Evolutionary conservation across 1,284 basidiomycete species (phyloP).

Genomic region (Cryptococcus neoformans): DNA sequence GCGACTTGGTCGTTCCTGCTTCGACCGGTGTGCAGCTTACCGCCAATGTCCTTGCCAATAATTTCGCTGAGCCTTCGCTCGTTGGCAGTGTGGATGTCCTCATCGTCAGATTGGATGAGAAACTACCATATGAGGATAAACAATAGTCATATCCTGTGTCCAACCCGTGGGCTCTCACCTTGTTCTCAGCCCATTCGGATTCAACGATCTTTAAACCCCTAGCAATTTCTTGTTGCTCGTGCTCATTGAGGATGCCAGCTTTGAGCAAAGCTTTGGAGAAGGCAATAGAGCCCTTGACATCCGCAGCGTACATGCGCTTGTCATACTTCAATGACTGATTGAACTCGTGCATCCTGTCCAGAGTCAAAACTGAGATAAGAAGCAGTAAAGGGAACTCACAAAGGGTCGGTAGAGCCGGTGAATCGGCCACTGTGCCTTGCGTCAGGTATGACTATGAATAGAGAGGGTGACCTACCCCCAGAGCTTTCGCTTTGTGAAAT

Average conservation of each 20-base stretch:
- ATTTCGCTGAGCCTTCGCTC: constrained; percentile 91
- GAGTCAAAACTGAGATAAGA: not conserved
- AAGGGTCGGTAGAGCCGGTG: constrained; percentile 79
- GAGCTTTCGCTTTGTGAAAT: constrained; percentile 48
- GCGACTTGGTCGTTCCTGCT: constrained; percentile 98
- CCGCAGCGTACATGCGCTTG: constrained; percentile 85
- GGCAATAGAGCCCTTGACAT: constrained; percentile 92
- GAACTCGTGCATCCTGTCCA: constrained; percentile 86
- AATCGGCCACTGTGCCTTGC: constrained; percentile 61
- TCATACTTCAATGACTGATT: constrained; percentile 95
- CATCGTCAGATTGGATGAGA: constrained; percentile 71
- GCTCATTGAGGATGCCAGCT: constrained; percentile 73
- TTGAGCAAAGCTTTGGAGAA: constrained; percentile 83
- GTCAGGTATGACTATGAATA: not conserved
- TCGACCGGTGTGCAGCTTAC: constrained; percentile 92
- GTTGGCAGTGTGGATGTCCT: constrained; percentile 99
- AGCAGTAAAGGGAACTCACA: constrained; percentile 56
- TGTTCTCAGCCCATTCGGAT: constrained; percentile 77
- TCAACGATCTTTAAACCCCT: constrained; percentile 72
- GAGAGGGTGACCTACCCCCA: constrained; percentile 36
- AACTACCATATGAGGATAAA: constrained; percentile 64
- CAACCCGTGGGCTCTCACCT: constrained; percentile 49
- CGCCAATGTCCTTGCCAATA: constrained; percentile 77
- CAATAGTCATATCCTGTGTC: not conserved
- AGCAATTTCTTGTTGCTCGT: constrained; percentile 71